A percentile compares a stretch with the other conserved stretches of the same genome.
phyloP scores from a whole-genome alignment of 2,329 filamentous ascomycete species.

The Ophiostoma angusticollis region DNA sequence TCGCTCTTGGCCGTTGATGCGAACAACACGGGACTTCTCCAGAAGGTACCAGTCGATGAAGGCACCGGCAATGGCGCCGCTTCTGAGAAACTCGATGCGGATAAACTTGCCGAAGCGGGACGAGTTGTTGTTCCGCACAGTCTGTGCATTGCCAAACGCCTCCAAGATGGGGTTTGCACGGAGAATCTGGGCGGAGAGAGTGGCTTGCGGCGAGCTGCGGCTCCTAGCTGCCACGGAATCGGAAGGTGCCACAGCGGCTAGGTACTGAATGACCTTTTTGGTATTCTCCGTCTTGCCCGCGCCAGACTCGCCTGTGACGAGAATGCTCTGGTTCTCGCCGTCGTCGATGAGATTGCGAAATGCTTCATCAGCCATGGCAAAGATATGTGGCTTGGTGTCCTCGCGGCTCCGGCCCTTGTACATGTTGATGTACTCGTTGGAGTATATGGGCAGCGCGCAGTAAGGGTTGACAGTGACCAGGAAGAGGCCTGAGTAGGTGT shows the following conservation, averaged over 20 bases:
- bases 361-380: constrained; percentile 91
- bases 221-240: constrained; percentile 52
- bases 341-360: constrained; percentile 94
- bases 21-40: constrained; percentile 95
- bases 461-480: constrained; percentile 96
- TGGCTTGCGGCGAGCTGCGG: constrained; percentile 52
- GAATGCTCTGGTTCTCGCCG: constrained; percentile 89
- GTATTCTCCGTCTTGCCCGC: constrained; percentile 98
- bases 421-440: constrained; percentile 94
- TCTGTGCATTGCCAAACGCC: constrained; percentile 96
- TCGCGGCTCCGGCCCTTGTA: constrained; percentile 86
- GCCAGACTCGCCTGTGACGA: constrained; percentile 95
- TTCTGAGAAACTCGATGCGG: constrained; percentile 81
- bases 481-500: constrained; percentile 95
- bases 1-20: constrained; percentile 72
- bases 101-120: constrained; percentile 99
- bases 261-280: constrained; percentile 98
- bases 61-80: constrained; percentile 83
- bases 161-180: constrained; percentile 94
- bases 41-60: constrained; percentile 98
- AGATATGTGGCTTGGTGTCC: constrained; percentile 94
- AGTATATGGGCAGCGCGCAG: constrained; percentile 87
- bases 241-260: constrained; percentile 81
- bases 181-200: constrained; percentile 89
- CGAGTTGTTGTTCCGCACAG: constrained; percentile 95